Evolutionary conservation across 2,329 filamentous ascomycete genomes (phyloP).

Genomic region (Aureobasidium sp.): DNA sequence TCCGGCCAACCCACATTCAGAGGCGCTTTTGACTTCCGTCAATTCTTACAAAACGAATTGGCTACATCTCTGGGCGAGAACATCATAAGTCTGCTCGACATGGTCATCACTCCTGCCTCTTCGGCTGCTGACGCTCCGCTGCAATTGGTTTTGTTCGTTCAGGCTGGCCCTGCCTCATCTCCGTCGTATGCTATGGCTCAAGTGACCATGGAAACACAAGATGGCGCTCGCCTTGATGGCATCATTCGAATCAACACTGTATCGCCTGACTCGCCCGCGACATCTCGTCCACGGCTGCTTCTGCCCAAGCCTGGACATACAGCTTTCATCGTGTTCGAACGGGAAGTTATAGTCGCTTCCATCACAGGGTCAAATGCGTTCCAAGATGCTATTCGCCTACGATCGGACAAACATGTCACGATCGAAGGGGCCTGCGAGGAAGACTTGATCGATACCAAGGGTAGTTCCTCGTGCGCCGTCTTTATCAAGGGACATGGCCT

Average conservation of each 20-base stretch:
- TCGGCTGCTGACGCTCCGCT: conserved; percentile 22
- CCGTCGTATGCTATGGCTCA: conserved; percentile 71
- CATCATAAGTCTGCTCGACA: conserved; percentile 70
- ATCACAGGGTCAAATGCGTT: conserved; percentile 60
- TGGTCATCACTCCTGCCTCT: conserved; percentile 53
- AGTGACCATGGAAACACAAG: conserved; percentile 51
- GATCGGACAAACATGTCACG: conserved; percentile 43
- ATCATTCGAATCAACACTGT: conserved; percentile 54
- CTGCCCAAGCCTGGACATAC: conserved; percentile 73
- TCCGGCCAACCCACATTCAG: conserved; percentile 74
- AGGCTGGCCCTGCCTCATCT: conserved; percentile 27
- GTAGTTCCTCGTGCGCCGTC: conserved; percentile 39
- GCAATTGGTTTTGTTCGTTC: conserved; percentile 26
- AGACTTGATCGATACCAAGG: conserved; percentile 30
- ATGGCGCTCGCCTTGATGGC: conserved; percentile 51
- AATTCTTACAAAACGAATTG: conserved; percentile 57
- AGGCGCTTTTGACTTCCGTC: conserved; percentile 63
- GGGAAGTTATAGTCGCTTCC: conserved; percentile 64
- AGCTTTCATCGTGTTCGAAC: conserved; percentile 74
- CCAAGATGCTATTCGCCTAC: conserved; percentile 81
- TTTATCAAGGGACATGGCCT: conserved; percentile 54
- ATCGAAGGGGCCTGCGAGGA: conserved; percentile 47
- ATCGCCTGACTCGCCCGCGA: conserved; percentile 29
- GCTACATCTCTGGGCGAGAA: conserved; percentile 37
- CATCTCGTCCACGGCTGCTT: conserved; percentile 58